Base-by-base conservation (phyloP, 2,329 filamentous ascomycete genomes). In the Exophiala xenobiotica region DNA sequence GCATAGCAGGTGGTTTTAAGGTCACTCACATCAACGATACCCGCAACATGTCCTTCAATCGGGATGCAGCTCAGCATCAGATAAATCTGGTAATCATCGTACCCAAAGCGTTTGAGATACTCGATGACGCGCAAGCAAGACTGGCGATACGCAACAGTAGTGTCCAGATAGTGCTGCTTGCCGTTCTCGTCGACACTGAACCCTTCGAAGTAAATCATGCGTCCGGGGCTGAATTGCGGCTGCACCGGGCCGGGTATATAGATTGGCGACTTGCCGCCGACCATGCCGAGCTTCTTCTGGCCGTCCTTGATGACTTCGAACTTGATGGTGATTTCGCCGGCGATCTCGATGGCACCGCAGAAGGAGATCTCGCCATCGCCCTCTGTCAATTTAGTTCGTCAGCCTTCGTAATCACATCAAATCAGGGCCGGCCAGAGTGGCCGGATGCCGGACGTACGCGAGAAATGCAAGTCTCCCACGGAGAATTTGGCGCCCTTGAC, bases 291-390 rank as follows among this genome's bases (percentile, higher is more conserved):
- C 26, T 89, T 79, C 38, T 76, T 77, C 65, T 95, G 79, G 16
- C 90, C 91, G 58, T 82, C 79, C 68, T 93, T 95, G 76, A 96
- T 84, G 12, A 96, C 87, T 43, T 81, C 84, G 75, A 95, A 91
- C 64, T 93, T 95, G 69, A 96, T 81, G 2, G 90, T 96, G 61
- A 96, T 95, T 37, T 89, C 76, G 3, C 90, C 90, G 0, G 90
- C 89, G 88, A 96, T 96, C 69, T 96, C 91, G 63, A 96, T 96
- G 4, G 90, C 91, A 16, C 87, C 87, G 58, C 87, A 90, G 66
- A 90, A 96, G 2, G 84, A 89, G 53, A 96, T 95, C 67, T 96
- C 90, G 5, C 90, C 90, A 65, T 96, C 90, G 6, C 90, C 90
- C 70, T 95, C 77, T 79, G 54, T 44, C 26, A 20, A 33, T n/a